phyloP scores from a whole-genome alignment of 2,329 filamentous ascomycete species.

The Scedosporium aurantiacum region DNA sequence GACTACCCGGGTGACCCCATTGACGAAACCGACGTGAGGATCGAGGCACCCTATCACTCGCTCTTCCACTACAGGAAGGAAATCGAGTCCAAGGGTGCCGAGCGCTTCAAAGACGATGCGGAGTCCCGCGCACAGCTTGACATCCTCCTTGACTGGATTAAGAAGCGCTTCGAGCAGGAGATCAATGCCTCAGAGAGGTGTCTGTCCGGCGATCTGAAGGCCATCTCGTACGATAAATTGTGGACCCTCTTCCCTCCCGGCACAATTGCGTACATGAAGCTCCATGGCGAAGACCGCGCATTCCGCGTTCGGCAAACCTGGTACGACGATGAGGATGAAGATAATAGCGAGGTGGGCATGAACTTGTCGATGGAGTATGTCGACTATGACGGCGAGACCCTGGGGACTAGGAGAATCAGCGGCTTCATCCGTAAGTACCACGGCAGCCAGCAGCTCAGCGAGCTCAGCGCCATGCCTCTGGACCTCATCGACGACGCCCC shows the following conservation, averaged over 20 bases:
- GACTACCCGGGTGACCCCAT: constrained; percentile 50
- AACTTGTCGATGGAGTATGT: constrained; percentile 45
- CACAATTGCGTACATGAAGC: constrained; percentile 2
- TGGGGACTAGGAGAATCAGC: constrained; percentile 62
- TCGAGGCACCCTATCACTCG: background rate
- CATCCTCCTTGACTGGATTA: constrained; percentile 59
- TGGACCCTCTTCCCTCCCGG: constrained; percentile 21
- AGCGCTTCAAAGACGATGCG: constrained; percentile 66
- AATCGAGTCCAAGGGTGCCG: constrained; percentile 60
- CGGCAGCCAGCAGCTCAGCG: constrained; percentile 72
- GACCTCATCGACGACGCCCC: constrained; percentile 66
- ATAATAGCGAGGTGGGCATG: background rate
- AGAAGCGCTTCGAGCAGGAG: constrained; percentile 73
- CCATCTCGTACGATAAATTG: constrained; percentile 67
- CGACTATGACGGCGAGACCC: constrained; percentile 79
- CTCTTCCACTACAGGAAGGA: constrained; percentile 35
- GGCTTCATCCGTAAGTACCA: constrained; percentile 66
- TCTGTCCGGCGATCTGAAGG: constrained; percentile 55
- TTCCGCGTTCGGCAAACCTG: background rate
- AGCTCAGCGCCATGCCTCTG: constrained; percentile 63
- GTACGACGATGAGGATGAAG: background rate
- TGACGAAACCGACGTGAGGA: constrained; percentile 38
- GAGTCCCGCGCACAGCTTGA: constrained; percentile 58
- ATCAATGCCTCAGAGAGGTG: constrained; percentile 66
- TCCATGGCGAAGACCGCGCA: background rate